Percentiles rank a stretch among this genome's conserved stretches.
These are phyloP conservation scores for Ustilago xerochloae DNA, from an alignment of 1,284 basidiomycete species.

Conservation along the genomic window DNA sequence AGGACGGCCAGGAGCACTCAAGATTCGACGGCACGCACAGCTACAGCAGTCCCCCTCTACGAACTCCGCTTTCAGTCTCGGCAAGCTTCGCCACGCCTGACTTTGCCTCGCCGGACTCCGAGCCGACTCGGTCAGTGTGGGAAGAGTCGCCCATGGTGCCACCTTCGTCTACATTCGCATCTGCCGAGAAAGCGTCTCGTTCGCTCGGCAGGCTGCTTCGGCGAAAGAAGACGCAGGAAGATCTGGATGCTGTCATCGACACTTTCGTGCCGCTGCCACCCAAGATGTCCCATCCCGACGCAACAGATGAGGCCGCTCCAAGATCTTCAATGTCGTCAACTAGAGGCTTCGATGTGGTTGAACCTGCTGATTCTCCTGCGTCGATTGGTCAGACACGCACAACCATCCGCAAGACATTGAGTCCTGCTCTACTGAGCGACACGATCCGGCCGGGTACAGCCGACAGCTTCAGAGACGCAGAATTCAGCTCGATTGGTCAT, in stretches of 20 bases:
- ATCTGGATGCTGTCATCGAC: slow-evolving; percentile 12
- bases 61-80: not conserved
- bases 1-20: not conserved
- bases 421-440: slow-evolving; percentile 38
- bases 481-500: not conserved
- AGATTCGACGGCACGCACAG: not conserved
- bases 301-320: slow-evolving; percentile 19
- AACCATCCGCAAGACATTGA: slow-evolving; percentile 45
- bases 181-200: slow-evolving; percentile 19
- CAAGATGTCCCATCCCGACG: slow-evolving; percentile 18
- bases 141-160: slow-evolving; percentile 26
- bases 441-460: slow-evolving; percentile 13
- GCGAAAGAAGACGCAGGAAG: slow-evolving; percentile 21
- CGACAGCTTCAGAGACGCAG: not conserved
- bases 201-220: slow-evolving; percentile 24
- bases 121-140: slow-evolving; percentile 19
- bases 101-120: not conserved
- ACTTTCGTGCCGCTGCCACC: slow-evolving; percentile 18
- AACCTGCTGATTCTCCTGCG: not conserved
- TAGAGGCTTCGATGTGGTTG: slow-evolving; percentile 18
- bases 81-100: slow-evolving; percentile 13
- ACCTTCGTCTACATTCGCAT: slow-evolving; percentile 14
- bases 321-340: slow-evolving; percentile 38
- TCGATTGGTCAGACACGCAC: slow-evolving; percentile 16
- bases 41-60: not conserved